Evolutionary conservation across 345 rosid genomes (phyloP).

Genomic region (Psidium guajava): DNA sequence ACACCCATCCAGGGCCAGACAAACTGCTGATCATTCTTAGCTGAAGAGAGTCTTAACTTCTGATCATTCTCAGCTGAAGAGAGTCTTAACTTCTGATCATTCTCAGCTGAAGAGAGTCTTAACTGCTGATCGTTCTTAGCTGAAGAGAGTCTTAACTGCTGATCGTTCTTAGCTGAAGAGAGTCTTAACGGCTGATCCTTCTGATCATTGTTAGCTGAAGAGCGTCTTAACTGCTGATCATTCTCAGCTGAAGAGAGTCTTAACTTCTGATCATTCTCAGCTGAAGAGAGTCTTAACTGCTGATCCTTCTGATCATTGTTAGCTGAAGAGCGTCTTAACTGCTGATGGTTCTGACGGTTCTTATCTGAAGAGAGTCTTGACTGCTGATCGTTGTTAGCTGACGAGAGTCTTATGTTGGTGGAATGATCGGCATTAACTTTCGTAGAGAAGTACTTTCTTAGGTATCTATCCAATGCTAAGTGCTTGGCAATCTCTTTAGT

Average conservation of each 20-base stretch:
- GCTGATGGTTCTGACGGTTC: neutral
- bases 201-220: neutral
- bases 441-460: constrained; percentile 19
- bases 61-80: neutral
- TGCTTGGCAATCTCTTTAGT: constrained; percentile 32
- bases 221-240: neutral
- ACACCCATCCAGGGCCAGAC: constrained; percentile 67
- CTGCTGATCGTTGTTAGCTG: neutral
- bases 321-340: too few relatives aligned
- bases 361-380: neutral
- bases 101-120: neutral
- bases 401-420: neutral
- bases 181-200: constrained; percentile 5
- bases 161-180: too few relatives aligned
- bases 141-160: neutral
- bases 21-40: constrained; percentile 11
- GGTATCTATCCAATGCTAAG: constrained; percentile 34
- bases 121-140: neutral
- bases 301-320: neutral
- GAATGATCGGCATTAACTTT: neutral
- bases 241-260: neutral
- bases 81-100: neutral
- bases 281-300: neutral
- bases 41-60: neutral
- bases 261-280: too few relatives aligned